Percentiles rank a stretch among this genome's conserved stretches.
These are phyloP conservation scores for Lachancea fermentati DNA, from an alignment of 805 yeast species.

Conservation along the genomic window DNA sequence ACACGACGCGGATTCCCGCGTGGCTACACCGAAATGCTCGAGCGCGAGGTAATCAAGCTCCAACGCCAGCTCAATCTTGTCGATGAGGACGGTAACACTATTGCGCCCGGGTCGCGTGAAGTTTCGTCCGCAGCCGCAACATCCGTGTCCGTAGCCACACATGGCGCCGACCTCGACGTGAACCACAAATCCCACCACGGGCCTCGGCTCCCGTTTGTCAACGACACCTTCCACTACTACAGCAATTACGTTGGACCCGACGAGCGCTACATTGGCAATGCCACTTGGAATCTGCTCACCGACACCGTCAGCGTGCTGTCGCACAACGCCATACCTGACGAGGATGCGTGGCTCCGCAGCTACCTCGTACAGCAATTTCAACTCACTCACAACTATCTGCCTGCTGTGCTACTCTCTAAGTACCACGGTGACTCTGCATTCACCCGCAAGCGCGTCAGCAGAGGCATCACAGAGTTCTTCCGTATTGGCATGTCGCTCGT, in stretches of 20 bases:
- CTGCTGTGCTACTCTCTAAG: constrained; percentile 7
- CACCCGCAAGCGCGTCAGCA: constrained; percentile 3
- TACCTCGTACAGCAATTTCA: constrained; percentile 10
- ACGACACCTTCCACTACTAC: constrained; percentile 24
- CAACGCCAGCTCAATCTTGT: constrained; percentile 37
- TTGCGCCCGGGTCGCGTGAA: neutral
- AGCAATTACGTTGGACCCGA: constrained; percentile 15
- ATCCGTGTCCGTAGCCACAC: neutral
- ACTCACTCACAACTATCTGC: constrained; percentile 9
- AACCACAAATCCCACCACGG: constrained; percentile 6
- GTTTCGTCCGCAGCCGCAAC: neutral
- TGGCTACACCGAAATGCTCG: constrained; percentile 74
- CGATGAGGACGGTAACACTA: neutral
- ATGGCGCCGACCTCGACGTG: neutral
- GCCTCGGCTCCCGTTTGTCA: constrained; percentile 20
- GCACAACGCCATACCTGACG: constrained; percentile 6
- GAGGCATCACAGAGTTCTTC: constrained; percentile 6
- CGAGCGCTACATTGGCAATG: constrained; percentile 21
- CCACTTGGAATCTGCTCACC: constrained; percentile 22
- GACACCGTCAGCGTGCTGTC: constrained; percentile 3
- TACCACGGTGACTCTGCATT: constrained; percentile 5
- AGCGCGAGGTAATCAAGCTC: constrained; percentile 51
- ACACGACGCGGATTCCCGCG: constrained; percentile 75
- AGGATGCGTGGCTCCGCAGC: constrained; percentile 9
- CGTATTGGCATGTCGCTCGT: constrained; percentile 10